Evolutionary conservation across 2,329 filamentous ascomycete genomes (phyloP).

Genomic region (Coleophoma crateriformis): DNA sequence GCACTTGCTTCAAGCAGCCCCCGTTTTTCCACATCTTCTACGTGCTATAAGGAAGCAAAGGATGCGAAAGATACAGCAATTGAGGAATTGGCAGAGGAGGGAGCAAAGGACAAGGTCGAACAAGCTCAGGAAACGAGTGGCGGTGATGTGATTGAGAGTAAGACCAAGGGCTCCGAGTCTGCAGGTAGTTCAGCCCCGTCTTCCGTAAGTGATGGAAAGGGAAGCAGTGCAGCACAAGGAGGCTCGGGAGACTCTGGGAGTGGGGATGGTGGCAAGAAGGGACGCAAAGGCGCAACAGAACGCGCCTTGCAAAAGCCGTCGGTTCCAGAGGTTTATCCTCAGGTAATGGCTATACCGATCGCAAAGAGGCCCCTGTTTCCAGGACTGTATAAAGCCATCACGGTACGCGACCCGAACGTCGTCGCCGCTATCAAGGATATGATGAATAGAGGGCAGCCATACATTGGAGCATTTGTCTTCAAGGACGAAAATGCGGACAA

Average conservation of each 20-base stretch:
- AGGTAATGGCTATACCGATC: slow-evolving; percentile 96
- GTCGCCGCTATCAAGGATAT: slow-evolving; percentile 91
- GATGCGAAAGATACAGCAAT: slow-evolving; percentile 31
- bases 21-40: slow-evolving; percentile 46
- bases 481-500: slow-evolving; percentile 94
- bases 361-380: slow-evolving; percentile 90
- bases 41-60: slow-evolving; percentile 35
- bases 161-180: slow-evolving; percentile 19
- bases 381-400: slow-evolving; percentile 98
- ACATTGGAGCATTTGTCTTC: slow-evolving; percentile 93
- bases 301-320: slow-evolving; percentile 79
- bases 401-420: slow-evolving; percentile 88
- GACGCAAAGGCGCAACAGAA: slow-evolving; percentile 63
- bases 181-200: slow-evolving; percentile 6
- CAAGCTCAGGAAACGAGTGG: slow-evolving; percentile 31
- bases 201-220: slow-evolving; percentile 14
- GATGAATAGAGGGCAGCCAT: slow-evolving; percentile 94
- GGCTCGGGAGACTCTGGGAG: slow-evolving; percentile 21
- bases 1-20: slow-evolving; percentile 26
- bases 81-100: slow-evolving; percentile 36
- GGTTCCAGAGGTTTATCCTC: slow-evolving; percentile 92
- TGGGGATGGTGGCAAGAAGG: slow-evolving; percentile 63
- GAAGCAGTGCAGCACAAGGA: slow-evolving; percentile 18
- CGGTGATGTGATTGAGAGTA: slow-evolving; percentile 35
- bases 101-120: slow-evolving; percentile 28